Conservation (phyloP, 2,329 filamentous ascomycete genomes). For the Hymenoscyphus salicellus region DNA sequence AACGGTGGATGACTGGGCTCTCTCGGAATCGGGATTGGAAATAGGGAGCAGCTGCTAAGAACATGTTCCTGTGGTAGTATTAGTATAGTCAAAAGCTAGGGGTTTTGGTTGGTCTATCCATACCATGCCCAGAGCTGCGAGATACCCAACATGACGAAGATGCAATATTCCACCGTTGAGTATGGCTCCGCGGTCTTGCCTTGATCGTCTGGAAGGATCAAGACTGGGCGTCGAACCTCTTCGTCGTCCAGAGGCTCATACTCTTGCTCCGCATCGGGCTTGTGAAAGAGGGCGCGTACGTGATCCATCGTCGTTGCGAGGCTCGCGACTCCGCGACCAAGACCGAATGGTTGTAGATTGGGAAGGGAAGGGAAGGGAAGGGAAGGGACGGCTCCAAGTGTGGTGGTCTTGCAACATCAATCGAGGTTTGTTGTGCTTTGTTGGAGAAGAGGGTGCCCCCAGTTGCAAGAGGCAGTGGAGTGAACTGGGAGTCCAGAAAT, state of each 20-base stretch:
- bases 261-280: slow-evolving; percentile 22
- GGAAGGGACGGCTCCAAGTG: neutral
- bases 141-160: slow-evolving; percentile 82
- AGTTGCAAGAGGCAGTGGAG: no score
- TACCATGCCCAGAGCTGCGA: slow-evolving; percentile 99
- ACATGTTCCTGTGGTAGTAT: slow-evolving; percentile 81
- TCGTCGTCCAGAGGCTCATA: slow-evolving; percentile 30
- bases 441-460: neutral
- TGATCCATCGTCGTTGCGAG: slow-evolving; percentile 24
- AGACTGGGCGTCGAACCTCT: slow-evolving; percentile 20
- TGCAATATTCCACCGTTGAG: slow-evolving; percentile 80
- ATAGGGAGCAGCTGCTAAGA: slow-evolving; percentile 90
- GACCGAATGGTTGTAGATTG: neutral
- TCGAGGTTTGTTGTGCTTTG: neutral
- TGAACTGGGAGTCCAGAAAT: no score
- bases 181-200: slow-evolving; percentile 48
- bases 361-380: neutral
- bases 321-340: slow-evolving; percentile 7
- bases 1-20: slow-evolving; percentile 67
- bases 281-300: slow-evolving; percentile 27
- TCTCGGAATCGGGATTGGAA: slow-evolving; percentile 78
- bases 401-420: neutral
- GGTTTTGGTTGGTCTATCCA: no score
- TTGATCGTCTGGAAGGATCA: slow-evolving; percentile 17
- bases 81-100: no score